Evolutionary conservation across 2,329 filamentous ascomycete genomes (phyloP), one percentile per base, ranked within the genome.

Genomic region (Rachicladosporium sp.): DNA sequence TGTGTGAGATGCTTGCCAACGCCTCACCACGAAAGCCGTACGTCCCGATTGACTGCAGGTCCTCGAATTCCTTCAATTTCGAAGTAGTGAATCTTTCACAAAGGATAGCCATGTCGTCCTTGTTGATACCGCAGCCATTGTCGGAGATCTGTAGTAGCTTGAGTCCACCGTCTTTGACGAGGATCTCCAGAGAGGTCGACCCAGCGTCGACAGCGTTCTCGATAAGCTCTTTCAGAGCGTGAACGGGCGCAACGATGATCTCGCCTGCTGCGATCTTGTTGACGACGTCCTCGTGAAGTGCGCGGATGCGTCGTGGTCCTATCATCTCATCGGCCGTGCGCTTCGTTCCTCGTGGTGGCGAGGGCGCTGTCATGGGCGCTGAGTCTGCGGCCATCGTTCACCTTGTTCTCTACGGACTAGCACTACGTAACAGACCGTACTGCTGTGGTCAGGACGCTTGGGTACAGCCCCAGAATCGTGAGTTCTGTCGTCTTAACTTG

Each of bases 261-360:
- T 98, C 91, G 12, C 91, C 91, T 0, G 91, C 91, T 1, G 91
- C 91, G 50, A 98, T 98, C 61, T 96, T 98, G 69, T 96, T 98
- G 49, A 98, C 83, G 13, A 98, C 91, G 65, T 91, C 82, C 46
- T 83, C 79, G 54, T 93, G 84, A 19, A 98, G 73, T 10, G 89
- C 82, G 79, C 93, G 62, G 50, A 74, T 74, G 23, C 68, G 56
- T 37, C 64, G 59, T 31, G 60, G 62, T 19, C 60, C 53, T n/a
- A 57, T 53, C 29, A 53, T 46, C 34, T 55, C 52, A 37, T 55
- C 51, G 7, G 52, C 56, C 40, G 56, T 59, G 31, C 57, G 54
- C 43, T 60, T 60, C 9, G 44, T 55, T 4, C 56, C 56, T 11
- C 53, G 54, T 6, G 50, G 47, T 43, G 54, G 54, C 36, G 52